Conservation (phyloP, 1,139 yeast genomes). For the Yamadazyma pseudoaaseri region DNA sequence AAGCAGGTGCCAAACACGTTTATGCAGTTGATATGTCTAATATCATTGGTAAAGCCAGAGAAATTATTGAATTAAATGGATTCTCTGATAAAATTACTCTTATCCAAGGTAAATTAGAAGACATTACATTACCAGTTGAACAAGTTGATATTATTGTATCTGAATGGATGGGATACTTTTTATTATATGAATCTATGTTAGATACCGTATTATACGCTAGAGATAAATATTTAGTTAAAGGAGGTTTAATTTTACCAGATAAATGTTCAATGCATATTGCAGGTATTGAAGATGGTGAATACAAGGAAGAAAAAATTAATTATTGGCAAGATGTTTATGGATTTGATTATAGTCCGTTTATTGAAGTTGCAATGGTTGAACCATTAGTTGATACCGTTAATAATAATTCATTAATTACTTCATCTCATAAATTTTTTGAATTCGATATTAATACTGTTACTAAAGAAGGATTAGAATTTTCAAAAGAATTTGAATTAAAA, state of each 20-base stretch:
- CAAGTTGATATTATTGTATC: constrained; percentile 92
- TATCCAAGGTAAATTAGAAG: constrained; percentile 92
- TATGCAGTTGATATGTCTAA: constrained; percentile 97
- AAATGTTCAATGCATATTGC: constrained; percentile 89
- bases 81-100: constrained; percentile 84
- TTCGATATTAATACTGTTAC: constrained; percentile 89
- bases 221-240: constrained; percentile 82
- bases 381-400: constrained; percentile 95
- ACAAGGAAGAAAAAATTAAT: constrained; percentile 88
- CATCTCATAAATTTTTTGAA: constrained; percentile 67
- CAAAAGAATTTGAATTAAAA: constrained; percentile 60
- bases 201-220: constrained; percentile 95
- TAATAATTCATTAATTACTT: constrained; percentile 70
- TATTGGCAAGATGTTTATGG: constrained; percentile 98
- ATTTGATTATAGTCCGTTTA: constrained; percentile 79
- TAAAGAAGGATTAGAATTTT: constrained; percentile 78
- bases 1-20: constrained; percentile 96
- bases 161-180: constrained; percentile 99
- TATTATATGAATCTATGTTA: constrained; percentile 95
- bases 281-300: constrained; percentile 91
- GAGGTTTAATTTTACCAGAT: constrained; percentile 94
- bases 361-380: constrained; percentile 79
- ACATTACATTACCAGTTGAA: constrained; percentile 73
- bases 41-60: constrained; percentile 90
- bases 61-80: constrained; percentile 83